Conservation (phyloP, 495 filamentous ascomycete species). For the Copromyces sp. region DNA sequence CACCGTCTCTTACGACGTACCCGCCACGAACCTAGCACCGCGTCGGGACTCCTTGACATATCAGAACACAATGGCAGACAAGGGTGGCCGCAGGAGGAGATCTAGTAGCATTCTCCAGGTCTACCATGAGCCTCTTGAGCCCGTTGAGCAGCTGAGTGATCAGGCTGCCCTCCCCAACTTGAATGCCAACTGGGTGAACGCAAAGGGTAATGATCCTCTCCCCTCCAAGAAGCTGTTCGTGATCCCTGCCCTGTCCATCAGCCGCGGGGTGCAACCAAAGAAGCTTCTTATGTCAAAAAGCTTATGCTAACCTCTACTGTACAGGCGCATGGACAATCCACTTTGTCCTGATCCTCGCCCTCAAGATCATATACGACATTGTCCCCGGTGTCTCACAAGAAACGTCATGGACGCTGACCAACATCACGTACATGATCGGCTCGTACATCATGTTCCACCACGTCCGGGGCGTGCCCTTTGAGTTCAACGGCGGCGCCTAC, state of each 20-base stretch:
- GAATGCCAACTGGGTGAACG: slow-evolving; percentile 98
- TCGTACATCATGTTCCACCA: slow-evolving; percentile 99
- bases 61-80: slow-evolving; percentile 34
- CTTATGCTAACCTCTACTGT: slow-evolving; percentile 4
- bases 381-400: slow-evolving; percentile 92
- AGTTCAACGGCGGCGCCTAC: slow-evolving; percentile 98
- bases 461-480: slow-evolving; percentile 95
- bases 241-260: background rate
- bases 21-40: slow-evolving; percentile 51
- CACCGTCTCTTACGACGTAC: slow-evolving; percentile 66
- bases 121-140: slow-evolving; percentile 89
- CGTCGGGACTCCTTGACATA: slow-evolving; percentile 30
- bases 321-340: slow-evolving; percentile 96
- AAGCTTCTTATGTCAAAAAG: background rate
- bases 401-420: slow-evolving; percentile 95
- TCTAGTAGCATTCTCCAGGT: slow-evolving; percentile 83
- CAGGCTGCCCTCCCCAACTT: slow-evolving; percentile 89
- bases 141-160: slow-evolving; percentile 90
- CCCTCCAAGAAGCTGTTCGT: background rate
- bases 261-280: background rate
- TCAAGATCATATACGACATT: slow-evolving; percentile 94
- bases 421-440: slow-evolving; percentile 97
- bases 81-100: slow-evolving; percentile 65
- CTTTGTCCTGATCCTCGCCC: slow-evolving; percentile 72
- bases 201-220: slow-evolving; percentile 62